These are phyloP conservation scores for Talaromyces marneffei DNA, from an alignment of 2,329 filamentous ascomycete species.

Conservation along the genomic window DNA sequence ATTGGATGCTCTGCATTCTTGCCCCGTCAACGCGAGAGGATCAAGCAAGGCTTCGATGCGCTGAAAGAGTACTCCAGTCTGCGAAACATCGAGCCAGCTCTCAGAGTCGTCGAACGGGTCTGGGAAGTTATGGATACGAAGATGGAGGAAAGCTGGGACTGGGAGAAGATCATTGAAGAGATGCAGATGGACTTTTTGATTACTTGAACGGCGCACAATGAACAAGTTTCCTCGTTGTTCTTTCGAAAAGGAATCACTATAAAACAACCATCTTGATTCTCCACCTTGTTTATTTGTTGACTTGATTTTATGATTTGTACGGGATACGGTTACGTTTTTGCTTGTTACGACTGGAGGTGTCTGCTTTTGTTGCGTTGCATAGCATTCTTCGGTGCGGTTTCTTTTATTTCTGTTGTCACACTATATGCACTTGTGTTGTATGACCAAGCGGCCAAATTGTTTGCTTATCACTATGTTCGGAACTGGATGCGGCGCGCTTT, in stretches of 20 bases:
- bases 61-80: conserved; percentile 52
- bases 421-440: conserved; percentile 1
- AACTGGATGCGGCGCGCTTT: background rate
- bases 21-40: conserved; percentile 49
- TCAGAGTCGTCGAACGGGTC: conserved; percentile 50
- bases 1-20: conserved; percentile 58
- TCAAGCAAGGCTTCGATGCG: conserved; percentile 49
- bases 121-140: conserved; percentile 57
- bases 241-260: too few species aligned
- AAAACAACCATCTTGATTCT: too few species aligned
- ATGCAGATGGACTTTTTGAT: conserved; percentile 58
- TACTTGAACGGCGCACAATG: conserved; percentile 37
- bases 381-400: conserved; percentile 6
- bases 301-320: conserved; percentile 44
- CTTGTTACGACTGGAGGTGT: background rate
- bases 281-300: conserved; percentile 23
- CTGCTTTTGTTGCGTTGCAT: conserved; percentile 10
- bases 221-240: too few species aligned
- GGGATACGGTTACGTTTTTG: conserved; percentile 25
- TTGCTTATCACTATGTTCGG: background rate
- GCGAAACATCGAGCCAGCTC: conserved; percentile 54
- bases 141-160: conserved; percentile 56
- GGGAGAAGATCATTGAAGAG: conserved; percentile 55
- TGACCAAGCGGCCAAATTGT: background rate
- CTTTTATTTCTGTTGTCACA: conserved; percentile 1